Conservation (phyloP, 768 basidiomycete genomes). For the Psilocybe cubensis region DNA sequence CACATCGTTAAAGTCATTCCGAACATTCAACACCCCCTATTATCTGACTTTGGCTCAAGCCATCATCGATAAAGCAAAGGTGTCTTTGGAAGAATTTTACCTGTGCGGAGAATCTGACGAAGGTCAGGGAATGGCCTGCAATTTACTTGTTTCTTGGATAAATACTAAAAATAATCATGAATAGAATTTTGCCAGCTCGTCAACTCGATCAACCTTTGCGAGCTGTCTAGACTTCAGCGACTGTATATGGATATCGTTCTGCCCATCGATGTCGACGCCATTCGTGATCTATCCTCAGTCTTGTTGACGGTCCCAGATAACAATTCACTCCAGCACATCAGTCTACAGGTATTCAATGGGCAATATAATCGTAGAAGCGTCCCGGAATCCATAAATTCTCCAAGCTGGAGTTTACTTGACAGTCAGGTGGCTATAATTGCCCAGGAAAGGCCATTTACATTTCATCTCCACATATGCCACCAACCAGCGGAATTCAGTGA, state of each 20-base stretch:
- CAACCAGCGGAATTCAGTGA: not conserved
- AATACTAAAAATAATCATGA: not conserved
- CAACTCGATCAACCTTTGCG: not conserved
- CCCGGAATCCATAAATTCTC: not conserved
- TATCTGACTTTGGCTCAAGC: not conserved
- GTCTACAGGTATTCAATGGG: not conserved
- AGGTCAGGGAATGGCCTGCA: not conserved
- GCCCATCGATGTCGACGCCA: not conserved
- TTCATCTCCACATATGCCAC: conserved; percentile 2
- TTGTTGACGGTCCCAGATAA: conserved; percentile 4
- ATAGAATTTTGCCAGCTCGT: not conserved
- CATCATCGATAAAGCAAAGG: not conserved
- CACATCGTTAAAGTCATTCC: not conserved
- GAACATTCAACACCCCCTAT: not conserved
- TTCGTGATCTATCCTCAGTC: conserved; percentile 2
- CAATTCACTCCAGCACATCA: not conserved
- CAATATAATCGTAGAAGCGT: not conserved
- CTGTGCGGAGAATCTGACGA: not conserved
- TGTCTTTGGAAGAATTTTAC: conserved; percentile 7
- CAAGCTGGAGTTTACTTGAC: conserved; percentile 7
- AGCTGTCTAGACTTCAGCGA: not conserved
- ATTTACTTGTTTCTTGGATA: not conserved
- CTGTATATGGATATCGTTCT: conserved; percentile 1
- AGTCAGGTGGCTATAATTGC: conserved; percentile 2
- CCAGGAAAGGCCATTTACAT: not conserved